Evolutionary conservation across 345 rosid species (phyloP).

Genomic region (Corchorus capsularis): DNA sequence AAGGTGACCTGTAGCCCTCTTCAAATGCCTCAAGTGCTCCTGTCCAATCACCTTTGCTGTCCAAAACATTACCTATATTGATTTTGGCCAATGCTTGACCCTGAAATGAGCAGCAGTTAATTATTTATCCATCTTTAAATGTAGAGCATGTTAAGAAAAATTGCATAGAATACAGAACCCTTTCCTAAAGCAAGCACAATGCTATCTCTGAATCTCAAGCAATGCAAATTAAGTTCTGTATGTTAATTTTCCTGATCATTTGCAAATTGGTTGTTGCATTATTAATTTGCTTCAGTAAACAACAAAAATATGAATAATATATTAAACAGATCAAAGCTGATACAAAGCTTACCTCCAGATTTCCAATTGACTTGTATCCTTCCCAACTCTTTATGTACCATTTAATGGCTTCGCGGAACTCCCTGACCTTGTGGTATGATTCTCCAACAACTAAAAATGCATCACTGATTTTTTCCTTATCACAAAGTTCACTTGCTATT

Average conservation of each 20-base stretch:
- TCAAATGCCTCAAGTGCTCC: constrained; percentile 75
- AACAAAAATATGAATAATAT: constrained; percentile 17
- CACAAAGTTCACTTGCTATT: constrained; percentile 65
- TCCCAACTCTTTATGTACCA: constrained; percentile 74
- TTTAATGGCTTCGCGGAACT: constrained; percentile 74
- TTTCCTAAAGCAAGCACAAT: constrained; percentile 10
- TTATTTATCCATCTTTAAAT: constrained; percentile 19
- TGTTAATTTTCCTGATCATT: constrained; percentile 5
- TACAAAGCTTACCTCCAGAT: constrained; percentile 67
- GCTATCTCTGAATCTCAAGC: constrained; percentile 17
- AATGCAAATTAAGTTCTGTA: constrained; percentile 1
- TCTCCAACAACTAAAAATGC: constrained; percentile 79
- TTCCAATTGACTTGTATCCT: constrained; percentile 63
- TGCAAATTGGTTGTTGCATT: constrained; percentile 8
- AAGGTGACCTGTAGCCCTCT: constrained; percentile 70
- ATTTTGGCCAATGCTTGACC: constrained; percentile 91
- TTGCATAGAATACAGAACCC: neutral
- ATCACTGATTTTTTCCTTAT: constrained; percentile 84
- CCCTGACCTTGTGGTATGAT: constrained; percentile 81
- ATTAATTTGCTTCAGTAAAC: constrained; percentile 3
- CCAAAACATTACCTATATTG: constrained; percentile 74
- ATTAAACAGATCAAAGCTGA: constrained; percentile 21
- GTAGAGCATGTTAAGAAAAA: constrained; percentile 16
- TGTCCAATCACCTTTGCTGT: constrained; percentile 69
- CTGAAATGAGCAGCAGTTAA: constrained; percentile 46